Conservation (phyloP, 2,329 filamentous ascomycete species). For the Didymella exigua region DNA sequence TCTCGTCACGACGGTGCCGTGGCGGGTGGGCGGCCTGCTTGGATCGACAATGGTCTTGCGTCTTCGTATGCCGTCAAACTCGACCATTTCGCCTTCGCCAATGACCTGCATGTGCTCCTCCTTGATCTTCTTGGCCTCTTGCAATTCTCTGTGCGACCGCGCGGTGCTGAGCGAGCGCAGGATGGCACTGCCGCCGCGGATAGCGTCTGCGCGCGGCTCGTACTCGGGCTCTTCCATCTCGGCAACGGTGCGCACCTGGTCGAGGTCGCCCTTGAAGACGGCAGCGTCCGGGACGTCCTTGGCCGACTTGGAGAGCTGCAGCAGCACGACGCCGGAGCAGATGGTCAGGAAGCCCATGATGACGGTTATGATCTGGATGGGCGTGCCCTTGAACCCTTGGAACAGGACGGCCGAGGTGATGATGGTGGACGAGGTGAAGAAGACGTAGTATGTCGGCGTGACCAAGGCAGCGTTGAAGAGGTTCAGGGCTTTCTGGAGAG, state of each 20-base stretch:
- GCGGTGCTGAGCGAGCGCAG: slow-evolving; percentile 79
- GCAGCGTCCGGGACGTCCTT: slow-evolving; percentile 96
- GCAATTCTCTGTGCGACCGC: slow-evolving; percentile 76
- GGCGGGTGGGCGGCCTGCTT: slow-evolving; percentile 41
- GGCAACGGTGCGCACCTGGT: slow-evolving; percentile 93
- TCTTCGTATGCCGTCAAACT: slow-evolving; percentile 90
- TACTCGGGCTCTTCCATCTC: slow-evolving; percentile 96
- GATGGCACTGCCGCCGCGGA: slow-evolving; percentile 87
- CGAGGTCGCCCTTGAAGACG: slow-evolving; percentile 88
- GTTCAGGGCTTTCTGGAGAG: slow-evolving; percentile 91
- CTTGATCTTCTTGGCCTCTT: slow-evolving; percentile 77
- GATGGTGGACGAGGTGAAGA: slow-evolving; percentile 95
- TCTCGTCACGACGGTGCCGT: slow-evolving; percentile 52
- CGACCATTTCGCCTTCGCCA: slow-evolving; percentile 77
- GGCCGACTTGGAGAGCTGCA: slow-evolving; percentile 97
- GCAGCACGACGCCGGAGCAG: slow-evolving; percentile 85
- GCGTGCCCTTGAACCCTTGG: slow-evolving; percentile 88
- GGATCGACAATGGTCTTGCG: slow-evolving; percentile 64
- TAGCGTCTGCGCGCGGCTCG: slow-evolving; percentile 94
- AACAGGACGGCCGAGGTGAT: slow-evolving; percentile 92
- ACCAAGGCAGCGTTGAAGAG: slow-evolving; percentile 96
- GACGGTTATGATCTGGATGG: slow-evolving; percentile 80
- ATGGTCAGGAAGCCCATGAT: slow-evolving; percentile 94
- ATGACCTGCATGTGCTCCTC: slow-evolving; percentile 83
- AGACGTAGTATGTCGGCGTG: slow-evolving; percentile 97